Conservation (phyloP, 169 alveolate species). For the Eimeria acervulina region DNA sequence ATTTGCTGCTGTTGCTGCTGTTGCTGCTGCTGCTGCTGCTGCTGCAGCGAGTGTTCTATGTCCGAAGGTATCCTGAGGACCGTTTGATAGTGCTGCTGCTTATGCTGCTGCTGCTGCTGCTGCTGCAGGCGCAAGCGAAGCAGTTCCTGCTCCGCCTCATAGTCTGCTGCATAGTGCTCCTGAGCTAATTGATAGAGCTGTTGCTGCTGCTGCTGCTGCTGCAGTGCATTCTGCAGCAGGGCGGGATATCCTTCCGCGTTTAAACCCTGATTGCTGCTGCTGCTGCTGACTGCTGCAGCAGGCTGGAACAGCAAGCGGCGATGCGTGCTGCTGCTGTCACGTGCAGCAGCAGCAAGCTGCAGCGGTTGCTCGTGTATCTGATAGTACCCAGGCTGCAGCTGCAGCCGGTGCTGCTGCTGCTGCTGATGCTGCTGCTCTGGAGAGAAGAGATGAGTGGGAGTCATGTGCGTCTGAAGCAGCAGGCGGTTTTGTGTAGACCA, state of each 20-base stretch:
- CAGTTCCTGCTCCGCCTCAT: too few species aligned
- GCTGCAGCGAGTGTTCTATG: not conserved
- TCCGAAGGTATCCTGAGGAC: not conserved
- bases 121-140: conserved; percentile 3
- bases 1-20: too few species aligned
- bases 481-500: not conserved
- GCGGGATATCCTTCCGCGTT: not conserved
- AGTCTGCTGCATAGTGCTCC: too few species aligned
- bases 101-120: not conserved
- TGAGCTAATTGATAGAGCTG: too few species aligned
- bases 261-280: not conserved
- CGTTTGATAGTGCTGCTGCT: not conserved
- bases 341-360: too few species aligned
- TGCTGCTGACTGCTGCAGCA: not conserved
- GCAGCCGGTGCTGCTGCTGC: not conserved
- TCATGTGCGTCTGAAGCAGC: not conserved
- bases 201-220: conserved; percentile 43
- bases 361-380: conserved; percentile 12
- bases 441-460: not conserved
- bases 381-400: not conserved
- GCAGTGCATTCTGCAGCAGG: conserved; percentile 27
- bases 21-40: conserved; percentile 10
- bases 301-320: not conserved
- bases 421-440: too few species aligned
- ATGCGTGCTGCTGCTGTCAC: conserved; percentile 15